A percentile compares a stretch with the other conserved stretches of the same genome.
Conservation (phyloP, 768 basidiomycete genomes). For the Lentinula raphanica region DNA sequence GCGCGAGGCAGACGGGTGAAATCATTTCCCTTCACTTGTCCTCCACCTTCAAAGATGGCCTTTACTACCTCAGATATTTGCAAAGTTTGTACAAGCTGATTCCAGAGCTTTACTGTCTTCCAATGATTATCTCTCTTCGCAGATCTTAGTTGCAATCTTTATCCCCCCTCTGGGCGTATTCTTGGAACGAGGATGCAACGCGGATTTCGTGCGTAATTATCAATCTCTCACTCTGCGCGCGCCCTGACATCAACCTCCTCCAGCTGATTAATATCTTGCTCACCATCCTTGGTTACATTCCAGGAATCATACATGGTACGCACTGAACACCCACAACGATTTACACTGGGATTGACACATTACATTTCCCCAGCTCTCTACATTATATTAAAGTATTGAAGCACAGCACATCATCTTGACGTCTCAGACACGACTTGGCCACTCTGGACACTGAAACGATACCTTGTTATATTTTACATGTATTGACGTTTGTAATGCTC, state of each 20-base stretch:
- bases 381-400: constrained; percentile 74
- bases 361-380: constrained; percentile 55
- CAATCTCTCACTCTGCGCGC: constrained; percentile 4
- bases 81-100: constrained; percentile 46
- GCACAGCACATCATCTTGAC: neutral
- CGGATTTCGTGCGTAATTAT: constrained; percentile 56
- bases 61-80: constrained; percentile 71
- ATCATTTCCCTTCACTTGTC: neutral
- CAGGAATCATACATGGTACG: constrained; percentile 71
- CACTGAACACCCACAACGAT: neutral
- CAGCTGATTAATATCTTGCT: constrained; percentile 71
- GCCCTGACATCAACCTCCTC: constrained; percentile 3
- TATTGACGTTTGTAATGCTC: neutral
- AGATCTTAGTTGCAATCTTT: constrained; percentile 63
- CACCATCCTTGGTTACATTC: constrained; percentile 67
- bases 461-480: neutral
- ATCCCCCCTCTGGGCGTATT: constrained; percentile 85
- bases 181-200: constrained; percentile 78
- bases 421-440: neutral
- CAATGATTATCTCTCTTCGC: constrained; percentile 1
- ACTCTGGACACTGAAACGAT: neutral
- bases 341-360: constrained; percentile 11
- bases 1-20: neutral
- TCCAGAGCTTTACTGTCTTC: neutral
- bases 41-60: constrained; percentile 19